Evolutionary conservation across 352 stramenopile genomes (phyloP).

Genomic region (Phytophthora litchii): DNA sequence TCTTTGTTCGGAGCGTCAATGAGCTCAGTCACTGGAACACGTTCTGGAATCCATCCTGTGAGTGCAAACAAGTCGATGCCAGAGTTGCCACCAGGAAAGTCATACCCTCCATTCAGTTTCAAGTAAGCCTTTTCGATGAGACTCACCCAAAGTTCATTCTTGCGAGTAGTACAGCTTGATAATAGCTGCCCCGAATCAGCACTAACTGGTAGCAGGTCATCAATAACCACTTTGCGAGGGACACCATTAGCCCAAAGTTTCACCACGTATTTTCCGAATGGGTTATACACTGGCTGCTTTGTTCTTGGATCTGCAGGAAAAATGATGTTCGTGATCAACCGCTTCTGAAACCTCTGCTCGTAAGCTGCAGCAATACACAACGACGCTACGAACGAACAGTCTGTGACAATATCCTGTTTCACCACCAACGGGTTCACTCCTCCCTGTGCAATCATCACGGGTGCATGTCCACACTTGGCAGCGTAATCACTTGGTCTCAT

Average conservation of each 20-base stretch:
- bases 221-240: constrained; percentile 93
- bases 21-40: constrained; percentile 72
- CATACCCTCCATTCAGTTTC: constrained; percentile 97
- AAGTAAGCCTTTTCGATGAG: constrained; percentile 99
- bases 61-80: constrained; percentile 98
- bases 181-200: constrained; percentile 65
- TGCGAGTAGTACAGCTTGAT: constrained; percentile 79
- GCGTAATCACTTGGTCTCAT: constrained; percentile 72
- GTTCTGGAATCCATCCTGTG: constrained; percentile 98
- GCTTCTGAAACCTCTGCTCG: constrained; percentile 91
- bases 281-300: constrained; percentile 85
- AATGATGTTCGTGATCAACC: constrained; percentile 95
- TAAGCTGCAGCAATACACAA: constrained; percentile 92
- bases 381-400: constrained; percentile 94
- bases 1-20: constrained; percentile 92
- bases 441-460: constrained; percentile 67
- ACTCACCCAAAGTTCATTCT: constrained; percentile 92
- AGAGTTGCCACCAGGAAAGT: constrained; percentile 97
- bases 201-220: constrained; percentile 94
- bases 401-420: constrained; percentile 91
- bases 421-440: constrained; percentile 76
- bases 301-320: constrained; percentile 90
- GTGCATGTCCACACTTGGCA: constrained; percentile 44
- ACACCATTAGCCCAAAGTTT: constrained; percentile 97
- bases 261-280: constrained; percentile 95